Percentiles rank a stretch among this genome's conserved stretches.
These are phyloP conservation scores for Penicillium parvum DNA, from an alignment of 495 filamentous ascomycete species.

Conservation along the genomic window DNA sequence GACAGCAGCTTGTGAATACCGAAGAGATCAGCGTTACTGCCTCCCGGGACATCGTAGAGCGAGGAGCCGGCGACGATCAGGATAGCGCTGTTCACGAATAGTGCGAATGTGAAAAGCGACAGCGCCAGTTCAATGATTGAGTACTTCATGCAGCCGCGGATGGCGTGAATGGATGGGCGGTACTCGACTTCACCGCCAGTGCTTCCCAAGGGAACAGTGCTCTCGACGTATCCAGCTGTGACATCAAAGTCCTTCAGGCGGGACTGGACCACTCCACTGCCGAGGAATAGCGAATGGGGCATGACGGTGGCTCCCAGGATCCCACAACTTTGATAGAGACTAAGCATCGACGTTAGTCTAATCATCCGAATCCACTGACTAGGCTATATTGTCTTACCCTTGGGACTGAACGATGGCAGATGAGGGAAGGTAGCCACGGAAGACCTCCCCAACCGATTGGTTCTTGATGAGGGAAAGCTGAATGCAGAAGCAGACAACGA, in stretches of 20 bases:
- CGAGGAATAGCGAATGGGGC: conserved; percentile 87
- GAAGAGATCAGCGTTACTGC: conserved; percentile 69
- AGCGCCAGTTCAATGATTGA: conserved; percentile 70
- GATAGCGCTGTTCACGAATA: conserved; percentile 92
- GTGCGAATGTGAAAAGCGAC: conserved; percentile 83
- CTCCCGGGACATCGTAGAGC: conserved; percentile 55
- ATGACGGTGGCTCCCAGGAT: conserved; percentile 93
- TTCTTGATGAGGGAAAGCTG: conserved; percentile 74
- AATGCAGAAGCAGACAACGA: conserved; percentile 88
- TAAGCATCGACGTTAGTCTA: conserved; percentile 24
- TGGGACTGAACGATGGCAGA: conserved; percentile 63
- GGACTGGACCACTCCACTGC: conserved; percentile 82
- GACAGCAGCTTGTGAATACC: conserved; percentile 76
- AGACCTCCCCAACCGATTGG: conserved; percentile 69
- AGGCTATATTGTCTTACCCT: conserved; percentile 40
- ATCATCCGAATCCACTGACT: background rate
- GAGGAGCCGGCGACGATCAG: conserved; percentile 83
- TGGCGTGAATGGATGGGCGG: conserved; percentile 71
- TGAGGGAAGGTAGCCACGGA: conserved; percentile 79
- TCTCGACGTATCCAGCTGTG: conserved; percentile 51
- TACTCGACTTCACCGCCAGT: conserved; percentile 56
- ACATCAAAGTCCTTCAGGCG: conserved; percentile 76
- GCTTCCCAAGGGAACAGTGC: conserved; percentile 33
- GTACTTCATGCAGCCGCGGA: conserved; percentile 74
- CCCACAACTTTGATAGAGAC: conserved; percentile 84